Evolutionary conservation across 2,329 filamentous ascomycete genomes (phyloP).

Genomic region (Talaromyces sp.): DNA sequence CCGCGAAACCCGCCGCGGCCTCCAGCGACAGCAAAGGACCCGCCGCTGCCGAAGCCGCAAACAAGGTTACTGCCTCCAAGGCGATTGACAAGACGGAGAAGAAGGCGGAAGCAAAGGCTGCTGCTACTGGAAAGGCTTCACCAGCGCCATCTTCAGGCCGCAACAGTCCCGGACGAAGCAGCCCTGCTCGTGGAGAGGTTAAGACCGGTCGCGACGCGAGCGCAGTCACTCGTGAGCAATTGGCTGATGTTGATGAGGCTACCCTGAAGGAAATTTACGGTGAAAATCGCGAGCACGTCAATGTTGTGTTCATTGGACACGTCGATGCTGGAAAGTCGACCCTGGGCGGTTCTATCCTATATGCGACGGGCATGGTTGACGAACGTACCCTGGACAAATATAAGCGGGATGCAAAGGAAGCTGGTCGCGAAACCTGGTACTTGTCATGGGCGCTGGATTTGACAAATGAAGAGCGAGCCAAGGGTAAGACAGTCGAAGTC

Average conservation of each 20-base stretch:
- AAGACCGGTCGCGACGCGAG: slow-evolving; percentile 66
- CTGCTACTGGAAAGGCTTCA: slow-evolving; percentile 66
- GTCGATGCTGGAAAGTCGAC: slow-evolving; percentile 98
- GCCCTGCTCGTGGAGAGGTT: slow-evolving; percentile 59
- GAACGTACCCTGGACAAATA: slow-evolving; percentile 98
- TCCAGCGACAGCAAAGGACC: slow-evolving; percentile 38
- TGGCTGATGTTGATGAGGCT: slow-evolving; percentile 72
- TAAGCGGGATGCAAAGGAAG: slow-evolving; percentile 91
- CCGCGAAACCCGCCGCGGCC: slow-evolving; percentile 42
- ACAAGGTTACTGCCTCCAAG: slow-evolving; percentile 82
- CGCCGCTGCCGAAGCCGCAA: slow-evolving; percentile 58
- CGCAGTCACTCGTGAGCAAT: slow-evolving; percentile 76
- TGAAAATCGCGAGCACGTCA: slow-evolving; percentile 73
- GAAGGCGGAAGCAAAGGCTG: slow-evolving; percentile 46
- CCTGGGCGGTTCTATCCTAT: slow-evolving; percentile 86
- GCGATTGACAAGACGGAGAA: slow-evolving; percentile 89
- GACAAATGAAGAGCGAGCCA: slow-evolving; percentile 90
- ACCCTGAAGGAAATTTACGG: slow-evolving; percentile 91
- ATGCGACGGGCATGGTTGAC: slow-evolving; percentile 97
- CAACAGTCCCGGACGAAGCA: slow-evolving; percentile 72
- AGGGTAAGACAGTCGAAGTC: slow-evolving; percentile 98
- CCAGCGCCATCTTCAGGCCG: slow-evolving; percentile 78
- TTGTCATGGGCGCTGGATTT: slow-evolving; percentile 96
- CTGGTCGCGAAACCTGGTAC: slow-evolving; percentile 97
- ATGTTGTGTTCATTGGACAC: slow-evolving; percentile 97